Evolutionary conservation across 495 filamentous ascomycete genomes (phyloP), one percentile per base, ranked within the genome.

Genomic region (Talaromyces ruber): DNA sequence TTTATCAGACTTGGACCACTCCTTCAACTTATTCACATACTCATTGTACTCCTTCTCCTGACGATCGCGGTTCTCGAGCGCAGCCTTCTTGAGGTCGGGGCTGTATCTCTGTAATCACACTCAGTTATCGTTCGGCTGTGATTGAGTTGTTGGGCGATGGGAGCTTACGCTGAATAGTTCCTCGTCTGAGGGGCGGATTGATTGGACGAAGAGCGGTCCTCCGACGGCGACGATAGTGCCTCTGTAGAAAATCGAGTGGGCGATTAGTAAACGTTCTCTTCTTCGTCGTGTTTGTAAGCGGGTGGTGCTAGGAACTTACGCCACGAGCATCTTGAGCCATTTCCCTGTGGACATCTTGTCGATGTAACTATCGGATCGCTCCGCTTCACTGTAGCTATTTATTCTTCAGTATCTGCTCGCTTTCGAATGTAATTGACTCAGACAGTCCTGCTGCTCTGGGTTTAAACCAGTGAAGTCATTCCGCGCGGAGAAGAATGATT

Each of bases 1-100:
- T 75, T 95, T 96, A 69, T 92, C 85, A 1, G 88, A 92, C 73
- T 93, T 96, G 8, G 91, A 90, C 78, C 93, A 90, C 66, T 93
- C 82, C 81, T 93, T 96, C 70, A 98, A 74, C 65, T 85, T 86
- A 26, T 63, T 79, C 32, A 98, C 86, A 68, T 95, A 97, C 61
- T 93, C 84, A 66, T 95, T 88, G 70, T 96, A 93, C 24, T 96
- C 92, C 75, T 95, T 81, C 65, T 91, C 84, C 59, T 81, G 82
- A 65, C 85, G 82, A 52, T 86, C 78, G 29, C 93, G 83, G 58
- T 88, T 81, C 68, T 91, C 90, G 1, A 92, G 74, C 59, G 88
- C 90, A 65, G 87, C 83, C 72, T 89, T 89, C 71, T 93, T 90
- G 4, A 98, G 83, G 14, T 98, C 94, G 1, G 93, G 92, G 71